phyloP scores from a whole-genome alignment of 495 filamentous ascomycete genomes.

The Hypoxylon perforatum region DNA sequence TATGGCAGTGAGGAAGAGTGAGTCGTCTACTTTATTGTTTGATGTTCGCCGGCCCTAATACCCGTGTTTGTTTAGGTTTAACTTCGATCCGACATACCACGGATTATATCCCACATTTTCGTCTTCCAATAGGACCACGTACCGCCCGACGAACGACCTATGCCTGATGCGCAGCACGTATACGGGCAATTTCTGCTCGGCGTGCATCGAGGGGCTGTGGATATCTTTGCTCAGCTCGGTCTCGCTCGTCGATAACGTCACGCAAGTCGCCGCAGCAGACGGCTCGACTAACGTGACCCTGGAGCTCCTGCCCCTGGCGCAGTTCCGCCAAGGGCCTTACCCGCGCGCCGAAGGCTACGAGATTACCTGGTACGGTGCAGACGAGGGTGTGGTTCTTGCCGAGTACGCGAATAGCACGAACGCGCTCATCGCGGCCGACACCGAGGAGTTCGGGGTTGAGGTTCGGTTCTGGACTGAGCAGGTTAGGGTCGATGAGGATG shows the following conservation, averaged over 20 bases:
- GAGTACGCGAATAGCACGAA: slow-evolving; percentile 40
- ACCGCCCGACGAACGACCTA: slow-evolving; percentile 39
- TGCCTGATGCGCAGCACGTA: slow-evolving; percentile 42
- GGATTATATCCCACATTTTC: slow-evolving; percentile 38
- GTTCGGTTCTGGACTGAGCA: slow-evolving; percentile 41
- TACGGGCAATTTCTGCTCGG: slow-evolving; percentile 33
- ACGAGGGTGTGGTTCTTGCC: slow-evolving; percentile 20
- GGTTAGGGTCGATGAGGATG: slow-evolving; percentile 28
- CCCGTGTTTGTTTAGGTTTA: slow-evolving; percentile 20
- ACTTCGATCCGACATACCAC: slow-evolving; percentile 32
- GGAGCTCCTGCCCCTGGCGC: slow-evolving; percentile 32
- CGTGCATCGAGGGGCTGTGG: slow-evolving; percentile 42
- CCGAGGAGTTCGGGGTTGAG: slow-evolving; percentile 34
- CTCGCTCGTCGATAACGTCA: slow-evolving; percentile 37
- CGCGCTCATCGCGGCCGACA: slow-evolving; percentile 21
- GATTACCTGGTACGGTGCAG: slow-evolving; percentile 39
- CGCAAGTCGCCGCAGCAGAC: slow-evolving; percentile 15
- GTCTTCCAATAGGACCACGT: slow-evolving; percentile 27
- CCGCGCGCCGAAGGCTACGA: slow-evolving; percentile 33
- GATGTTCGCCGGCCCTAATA: neutral
- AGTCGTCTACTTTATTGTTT: slow-evolving; percentile 1
- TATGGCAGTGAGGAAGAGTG: slow-evolving; percentile 37
- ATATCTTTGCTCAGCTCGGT: slow-evolving; percentile 32
- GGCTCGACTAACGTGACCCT: slow-evolving; percentile 38
- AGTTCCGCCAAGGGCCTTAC: slow-evolving; percentile 33